Evolutionary conservation across 2,329 filamentous ascomycete species (phyloP).

Genomic region (Cladosporium sp.): DNA sequence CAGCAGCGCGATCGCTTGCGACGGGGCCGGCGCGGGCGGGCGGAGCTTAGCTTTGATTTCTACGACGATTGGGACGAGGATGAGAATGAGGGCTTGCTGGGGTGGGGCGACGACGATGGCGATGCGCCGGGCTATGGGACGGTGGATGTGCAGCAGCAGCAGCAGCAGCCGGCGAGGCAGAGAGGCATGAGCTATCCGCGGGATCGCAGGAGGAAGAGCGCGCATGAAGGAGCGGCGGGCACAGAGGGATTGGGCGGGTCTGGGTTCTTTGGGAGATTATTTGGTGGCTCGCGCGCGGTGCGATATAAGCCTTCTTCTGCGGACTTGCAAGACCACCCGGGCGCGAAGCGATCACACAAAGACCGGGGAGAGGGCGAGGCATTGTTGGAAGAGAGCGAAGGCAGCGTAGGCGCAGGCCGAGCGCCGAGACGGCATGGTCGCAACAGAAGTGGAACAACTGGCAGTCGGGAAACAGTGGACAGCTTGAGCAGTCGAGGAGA

Average conservation of each 20-base stretch:
- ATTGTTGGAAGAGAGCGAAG: conserved; percentile 64
- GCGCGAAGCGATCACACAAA: conserved; percentile 45
- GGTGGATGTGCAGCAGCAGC: conserved; percentile 51
- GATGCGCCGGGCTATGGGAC: conserved; percentile 61
- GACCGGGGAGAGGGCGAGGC: conserved; percentile 64
- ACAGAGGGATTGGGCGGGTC: conserved; percentile 57
- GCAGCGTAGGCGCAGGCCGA: conserved; percentile 39
- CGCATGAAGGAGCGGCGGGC: conserved; percentile 59
- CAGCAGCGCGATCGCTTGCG: conserved; percentile 51
- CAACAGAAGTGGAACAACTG: conserved; percentile 74
- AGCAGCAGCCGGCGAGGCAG: conserved; percentile 50
- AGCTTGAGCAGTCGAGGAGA: conserved; percentile 87
- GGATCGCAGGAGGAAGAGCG: conserved; percentile 54
- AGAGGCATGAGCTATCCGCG: conserved; percentile 78
- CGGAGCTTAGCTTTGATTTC: conserved; percentile 91
- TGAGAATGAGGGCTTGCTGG: conserved; percentile 63
- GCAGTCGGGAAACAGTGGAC: conserved; percentile 78
- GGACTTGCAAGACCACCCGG: conserved; percentile 84
- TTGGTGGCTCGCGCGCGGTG: conserved; percentile 72
- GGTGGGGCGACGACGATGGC: conserved; percentile 82
- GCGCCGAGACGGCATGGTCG: conserved; percentile 44
- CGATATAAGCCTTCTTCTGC: conserved; percentile 89
- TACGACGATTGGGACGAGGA: conserved; percentile 93
- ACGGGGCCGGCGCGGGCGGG: conserved; percentile 63
- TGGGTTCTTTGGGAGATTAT: conserved; percentile 79